Evolutionary conservation across 2,329 filamentous ascomycete species (phyloP).

Genomic region (Samsoniella hepiali): DNA sequence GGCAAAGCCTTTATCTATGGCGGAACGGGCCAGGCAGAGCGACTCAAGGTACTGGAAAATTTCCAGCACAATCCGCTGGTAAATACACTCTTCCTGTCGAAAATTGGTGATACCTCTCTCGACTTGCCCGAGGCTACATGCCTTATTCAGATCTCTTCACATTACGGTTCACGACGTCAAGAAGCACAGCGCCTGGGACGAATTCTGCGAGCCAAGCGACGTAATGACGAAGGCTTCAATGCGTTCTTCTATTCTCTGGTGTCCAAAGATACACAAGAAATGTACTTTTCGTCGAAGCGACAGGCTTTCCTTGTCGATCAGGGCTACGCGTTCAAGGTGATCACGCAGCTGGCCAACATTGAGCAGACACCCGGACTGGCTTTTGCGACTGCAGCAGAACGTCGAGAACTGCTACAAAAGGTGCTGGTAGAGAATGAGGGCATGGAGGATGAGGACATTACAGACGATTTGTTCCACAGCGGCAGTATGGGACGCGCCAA

Average conservation of each 20-base stretch:
- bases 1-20: conserved; percentile 90
- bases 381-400: conserved; percentile 74
- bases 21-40: conserved; percentile 79
- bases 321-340: conserved; percentile 98
- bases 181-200: conserved; percentile 91
- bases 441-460: conserved; percentile 67
- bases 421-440: conserved; percentile 85
- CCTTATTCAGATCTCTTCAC: conserved; percentile 94
- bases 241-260: conserved; percentile 98
- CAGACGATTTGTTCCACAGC: conserved; percentile 40
- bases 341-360: conserved; percentile 90
- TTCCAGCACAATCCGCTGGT: conserved; percentile 90
- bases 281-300: conserved; percentile 95
- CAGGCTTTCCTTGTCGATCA: conserved; percentile 98
- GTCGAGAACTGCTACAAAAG: conserved; percentile 81
- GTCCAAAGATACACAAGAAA: conserved; percentile 95
- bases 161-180: conserved; percentile 94
- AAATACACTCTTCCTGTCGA: conserved; percentile 92
- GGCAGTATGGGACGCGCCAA: conserved; percentile 45
- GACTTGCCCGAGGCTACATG: conserved; percentile 96
- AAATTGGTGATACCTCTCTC: conserved; percentile 97
- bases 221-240: conserved; percentile 98
- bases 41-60: conserved; percentile 83
- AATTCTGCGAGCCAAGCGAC: conserved; percentile 88
- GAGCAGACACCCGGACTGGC: conserved; percentile 77